Evolutionary conservation across 768 basidiomycete genomes (phyloP), one percentile per base, ranked within the genome.

Genomic region (Gloeophyllum trabeum): DNA sequence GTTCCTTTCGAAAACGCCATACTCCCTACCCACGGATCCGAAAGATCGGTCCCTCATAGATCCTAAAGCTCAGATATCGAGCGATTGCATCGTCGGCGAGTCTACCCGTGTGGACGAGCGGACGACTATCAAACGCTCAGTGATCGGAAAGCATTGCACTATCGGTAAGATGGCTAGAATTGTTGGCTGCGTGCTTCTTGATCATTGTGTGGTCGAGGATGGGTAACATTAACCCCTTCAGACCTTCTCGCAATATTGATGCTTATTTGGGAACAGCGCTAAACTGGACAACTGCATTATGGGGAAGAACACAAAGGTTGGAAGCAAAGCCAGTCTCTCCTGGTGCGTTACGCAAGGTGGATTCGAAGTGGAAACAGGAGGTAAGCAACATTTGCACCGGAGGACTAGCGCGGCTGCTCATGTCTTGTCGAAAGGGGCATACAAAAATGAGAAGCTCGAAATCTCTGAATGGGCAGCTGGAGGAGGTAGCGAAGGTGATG

Each of bases 81-180:
- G 69, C 4, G 90, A 94, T 56, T 82, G 81, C 2, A 72, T 87
- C 41, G 69, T 96, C 16, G 92, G 86, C 2, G 76, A 77, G 36
- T 91, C 86, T 1, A 89, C 90, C 10, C 78, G 79, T 43, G 69
- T 97, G 4, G 79, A 77, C 2, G 92, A 93, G 54, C 75, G 77
- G 39, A 75, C 83, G 6, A 79, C 66, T 20, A 81, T 96, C 54
- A 94, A 80, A 45, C 70, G 70, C 48, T 66, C 62, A 19, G 59
- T 75, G 23, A 63, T 76, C 23, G 73, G 75, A 20, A 61, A 68
- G 26, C 90, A 93, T 55, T 92, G 89, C 49, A 63, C 79, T 13
- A 82, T 93, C 41, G 89, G 89, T 2, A 82, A 76, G 57, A 81
- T 81, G 69, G 83, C 74, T n/a, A 87, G 79, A 58, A 77, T 97